Percentiles rank a stretch among this genome's conserved stretches.
phyloP scores from a whole-genome alignment of 202 grass and related monocot genomes.

The Musa balbisiana region DNA sequence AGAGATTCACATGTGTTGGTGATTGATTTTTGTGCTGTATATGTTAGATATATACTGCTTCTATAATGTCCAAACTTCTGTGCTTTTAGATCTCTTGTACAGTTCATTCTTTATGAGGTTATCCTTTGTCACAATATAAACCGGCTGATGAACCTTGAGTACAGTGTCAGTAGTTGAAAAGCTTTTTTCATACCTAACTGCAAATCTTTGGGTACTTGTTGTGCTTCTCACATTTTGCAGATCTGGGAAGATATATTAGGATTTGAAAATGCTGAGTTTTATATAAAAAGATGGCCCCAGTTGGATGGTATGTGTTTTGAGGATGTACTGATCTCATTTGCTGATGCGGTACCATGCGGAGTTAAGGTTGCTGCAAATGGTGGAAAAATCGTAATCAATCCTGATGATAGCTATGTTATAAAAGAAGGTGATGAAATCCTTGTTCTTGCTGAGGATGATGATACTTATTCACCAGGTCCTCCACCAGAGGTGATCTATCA shows the following conservation, averaged over 20 bases:
- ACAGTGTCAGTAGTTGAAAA: background rate
- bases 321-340: constrained; percentile 84
- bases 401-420: constrained; percentile 76
- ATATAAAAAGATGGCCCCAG: constrained; percentile 89
- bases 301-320: constrained; percentile 83
- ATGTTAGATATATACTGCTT: too few species aligned
- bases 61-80: too few species aligned
- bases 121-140: background rate
- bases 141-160: background rate
- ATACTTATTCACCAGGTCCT: constrained; percentile 74
- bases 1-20: too few species aligned
- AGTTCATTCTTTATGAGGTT: background rate
- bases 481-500: constrained; percentile 45
- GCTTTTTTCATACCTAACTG: background rate
- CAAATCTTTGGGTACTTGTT: background rate
- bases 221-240: constrained; percentile 31
- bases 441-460: constrained; percentile 97
- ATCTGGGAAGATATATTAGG: constrained; percentile 99
- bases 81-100: too few species aligned
- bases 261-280: constrained; percentile 97
- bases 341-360: constrained; percentile 91
- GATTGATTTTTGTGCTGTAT: too few species aligned
- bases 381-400: constrained; percentile 85
- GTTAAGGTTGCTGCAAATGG: constrained; percentile 71
- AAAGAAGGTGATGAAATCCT: constrained; percentile 84